A percentile compares a stretch with the other conserved stretches of the same genome.
Evolutionary conservation across 2,329 filamentous ascomycete species (phyloP).

Genomic region (Cercospora brassicicola): DNA sequence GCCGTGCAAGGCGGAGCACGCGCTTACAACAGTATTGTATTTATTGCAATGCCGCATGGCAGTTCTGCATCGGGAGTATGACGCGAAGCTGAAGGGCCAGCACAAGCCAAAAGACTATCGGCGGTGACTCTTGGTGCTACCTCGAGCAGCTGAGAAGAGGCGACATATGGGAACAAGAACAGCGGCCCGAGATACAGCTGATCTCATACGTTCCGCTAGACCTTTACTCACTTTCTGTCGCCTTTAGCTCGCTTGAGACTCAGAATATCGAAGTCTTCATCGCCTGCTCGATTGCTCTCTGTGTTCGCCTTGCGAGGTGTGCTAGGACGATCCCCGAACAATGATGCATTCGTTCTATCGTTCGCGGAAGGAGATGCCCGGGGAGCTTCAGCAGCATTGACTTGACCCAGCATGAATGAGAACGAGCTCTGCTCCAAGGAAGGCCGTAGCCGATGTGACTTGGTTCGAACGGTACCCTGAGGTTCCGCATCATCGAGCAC

Average conservation of each 20-base stretch:
- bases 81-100: not conserved
- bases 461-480: not conserved
- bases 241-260: slow-evolving; percentile 28
- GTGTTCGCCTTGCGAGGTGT: slow-evolving; percentile 6
- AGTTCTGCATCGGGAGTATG: not conserved
- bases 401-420: slow-evolving; percentile 30
- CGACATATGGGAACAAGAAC: not conserved
- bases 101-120: not conserved
- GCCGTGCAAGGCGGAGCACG: not conserved
- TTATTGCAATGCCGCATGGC: not conserved
- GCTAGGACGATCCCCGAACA: slow-evolving; percentile 24
- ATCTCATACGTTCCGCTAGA: not conserved
- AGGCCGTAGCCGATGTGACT: slow-evolving; percentile 18
- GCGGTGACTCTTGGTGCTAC: not conserved
- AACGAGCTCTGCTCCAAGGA: slow-evolving; percentile 28
- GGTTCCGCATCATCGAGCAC: not conserved
- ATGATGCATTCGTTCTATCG: slow-evolving; percentile 14
- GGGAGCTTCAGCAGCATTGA: not conserved
- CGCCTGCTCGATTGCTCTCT: not conserved
- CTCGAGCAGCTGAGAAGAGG: not conserved
- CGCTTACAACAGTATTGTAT: not conserved
- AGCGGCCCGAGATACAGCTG: not conserved
- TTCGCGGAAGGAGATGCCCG: slow-evolving; percentile 6
- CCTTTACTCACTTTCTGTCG: slow-evolving; percentile 13
- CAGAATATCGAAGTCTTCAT: slow-evolving; percentile 27